Conservation (phyloP, 257 asterid genomes). For the Solanum bulbocastanum region DNA sequence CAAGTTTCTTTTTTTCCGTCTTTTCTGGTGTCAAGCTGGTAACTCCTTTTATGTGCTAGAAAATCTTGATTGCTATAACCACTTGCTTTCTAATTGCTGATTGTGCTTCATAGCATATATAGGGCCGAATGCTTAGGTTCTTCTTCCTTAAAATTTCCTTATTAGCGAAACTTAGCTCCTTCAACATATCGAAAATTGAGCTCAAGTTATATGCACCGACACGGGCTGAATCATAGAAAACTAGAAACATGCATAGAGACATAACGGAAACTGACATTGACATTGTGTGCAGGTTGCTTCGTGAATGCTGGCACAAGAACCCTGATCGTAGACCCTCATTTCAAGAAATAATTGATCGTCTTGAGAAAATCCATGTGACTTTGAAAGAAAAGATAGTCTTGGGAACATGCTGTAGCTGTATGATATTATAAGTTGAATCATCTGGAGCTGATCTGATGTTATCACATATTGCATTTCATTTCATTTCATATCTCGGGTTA, state of each 20-base stretch:
- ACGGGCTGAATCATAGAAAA: neutral
- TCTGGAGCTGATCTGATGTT: neutral
- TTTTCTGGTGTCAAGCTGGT: neutral
- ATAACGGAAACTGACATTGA: neutral
- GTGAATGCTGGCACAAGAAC: slow-evolving; percentile 58
- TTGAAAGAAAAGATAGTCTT: slow-evolving; percentile 13
- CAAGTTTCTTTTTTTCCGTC: neutral
- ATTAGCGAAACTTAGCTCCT: neutral
- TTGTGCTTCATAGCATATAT: neutral
- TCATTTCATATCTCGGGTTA: neutral
- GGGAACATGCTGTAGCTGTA: slow-evolving; percentile 28
- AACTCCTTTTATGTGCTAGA: neutral
- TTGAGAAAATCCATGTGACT: slow-evolving; percentile 35
- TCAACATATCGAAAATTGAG: neutral
- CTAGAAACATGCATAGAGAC: neutral
- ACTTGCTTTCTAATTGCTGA: neutral
- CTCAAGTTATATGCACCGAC: neutral
- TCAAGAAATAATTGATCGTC: slow-evolving; percentile 38
- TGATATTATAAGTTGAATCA: slow-evolving; percentile 12
- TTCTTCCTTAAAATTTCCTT: neutral
- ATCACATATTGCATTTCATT: neutral
- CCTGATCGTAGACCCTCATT: slow-evolving; percentile 43
- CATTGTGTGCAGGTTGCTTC: slow-evolving; percentile 32
- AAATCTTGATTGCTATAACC: neutral
- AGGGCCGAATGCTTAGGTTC: neutral